Evolutionary conservation across 2,329 filamentous ascomycete species (phyloP), one percentile per base, ranked within the genome.

Genomic region (Pseudonectria buxi): DNA sequence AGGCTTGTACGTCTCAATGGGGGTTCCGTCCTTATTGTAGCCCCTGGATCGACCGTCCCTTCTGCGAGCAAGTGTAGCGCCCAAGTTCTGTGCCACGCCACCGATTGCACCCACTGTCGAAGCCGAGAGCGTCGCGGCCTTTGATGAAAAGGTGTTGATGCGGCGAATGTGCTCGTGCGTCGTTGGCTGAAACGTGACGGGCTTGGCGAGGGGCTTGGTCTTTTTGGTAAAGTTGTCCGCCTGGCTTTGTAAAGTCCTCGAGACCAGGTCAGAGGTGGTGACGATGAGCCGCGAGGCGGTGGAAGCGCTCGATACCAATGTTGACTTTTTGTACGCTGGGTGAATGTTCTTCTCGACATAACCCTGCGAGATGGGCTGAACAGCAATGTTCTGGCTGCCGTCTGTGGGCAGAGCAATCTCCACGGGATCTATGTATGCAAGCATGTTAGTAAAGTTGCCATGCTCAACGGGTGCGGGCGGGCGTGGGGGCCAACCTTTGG

Each of bases 251-350:
- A 98, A 68, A 35, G 82, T 77, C 56, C 84, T 88, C 49, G 86
- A 80, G 30, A 96, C 69, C 47, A 85, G 81, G 44, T 80, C 77
- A 15, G 87, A 90, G 7, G 84, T 85, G 0, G 90, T 95, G 27
- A 98, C 86, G 46, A 98, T 87, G 13, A 98, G 72, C 5, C 89
- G 84, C 3, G 92, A 96, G 2, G 90, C 92, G 14, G 82, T 84
- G 6, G 83, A 83, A 2, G 92, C 90, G 47, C 86, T 86, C 41
- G 86, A 83, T 11, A 98, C 90, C 14, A 98, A 69, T 13, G 81
- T 78, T 1, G 86, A 94, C 56, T 86, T 83, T 53, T 85, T 80
- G 64, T 95, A 98, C n/a, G 87, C 85, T 1, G 92, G 92, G 53
- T 96, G 89, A 53, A 85, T 72, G 28, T 86, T 74, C 66, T 85